Evolutionary conservation across 768 basidiomycete genomes (phyloP), one percentile per base, ranked within the genome.

Genomic region (Kwoniella europaea): DNA sequence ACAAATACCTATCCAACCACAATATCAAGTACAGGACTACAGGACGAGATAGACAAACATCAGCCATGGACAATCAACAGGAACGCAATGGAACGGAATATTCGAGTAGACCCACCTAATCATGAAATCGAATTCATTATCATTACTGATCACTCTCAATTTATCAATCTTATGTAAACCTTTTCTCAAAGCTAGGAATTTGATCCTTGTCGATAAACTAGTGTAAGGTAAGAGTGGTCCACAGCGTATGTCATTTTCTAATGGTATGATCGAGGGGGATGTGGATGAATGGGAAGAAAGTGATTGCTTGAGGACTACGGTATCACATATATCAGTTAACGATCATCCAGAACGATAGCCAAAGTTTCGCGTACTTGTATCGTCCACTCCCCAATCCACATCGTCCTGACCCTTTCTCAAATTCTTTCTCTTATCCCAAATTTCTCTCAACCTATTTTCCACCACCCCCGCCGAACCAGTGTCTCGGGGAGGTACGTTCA

Each of bases 211-310:
- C 29, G 73, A 71, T 20, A 79, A 65, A 44, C 74, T 75, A 13
- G 80, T 63, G 10, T 72, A 77, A 13, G 82, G 82, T 24, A 79
- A 54, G 2, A 83, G 73, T 2, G 82, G 82, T 44, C 82, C 82
- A 65, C 81, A 77, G 1, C 82, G 70, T 43, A 83, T 69, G 68
- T 82, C 75, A 60, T 82, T 79, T 60, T 83, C 82, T 3, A 83
- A 68, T 16, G 82, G 76, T 18, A 83, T 71, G 20, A 83, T 41
- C 1, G 79, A 68, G 1, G 82, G 76, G 4, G 79, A 54, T 2
- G 77, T 63, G 5, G 71, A 44, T 15, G 67, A 41, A 60, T 81
- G 68, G 20, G 62, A 44, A 0, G 44, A 12, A 3, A 81, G 63
- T 1, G 65, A 24, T 27, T 71, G 63, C 44, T 75, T 73, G 2